Evolutionary conservation across 2,329 filamentous ascomycete genomes (phyloP).

Genomic region (Colletotrichum trifolii): DNA sequence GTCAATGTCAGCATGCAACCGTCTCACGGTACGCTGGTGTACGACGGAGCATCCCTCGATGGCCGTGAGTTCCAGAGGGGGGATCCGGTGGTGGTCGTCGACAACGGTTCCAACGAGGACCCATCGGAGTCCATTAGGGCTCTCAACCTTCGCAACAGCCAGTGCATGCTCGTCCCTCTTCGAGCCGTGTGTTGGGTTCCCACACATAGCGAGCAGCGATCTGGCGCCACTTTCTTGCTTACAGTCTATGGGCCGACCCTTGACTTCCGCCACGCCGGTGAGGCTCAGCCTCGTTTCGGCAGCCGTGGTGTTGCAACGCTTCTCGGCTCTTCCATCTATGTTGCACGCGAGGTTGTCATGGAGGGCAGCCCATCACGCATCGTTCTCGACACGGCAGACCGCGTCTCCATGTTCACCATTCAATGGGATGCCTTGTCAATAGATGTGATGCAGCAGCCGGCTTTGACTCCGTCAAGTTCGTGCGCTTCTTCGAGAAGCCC

Average conservation of each 20-base stretch:
- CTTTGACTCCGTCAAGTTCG: conserved; percentile 25
- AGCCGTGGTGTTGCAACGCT: conserved; percentile 31
- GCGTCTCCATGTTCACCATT: conserved; percentile 28
- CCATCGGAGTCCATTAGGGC: conserved; percentile 23
- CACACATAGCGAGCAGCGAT: conserved; percentile 34
- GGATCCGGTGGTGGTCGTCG: conserved; percentile 31
- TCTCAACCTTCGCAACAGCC: conserved; percentile 30
- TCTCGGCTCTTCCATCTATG: conserved; percentile 29
- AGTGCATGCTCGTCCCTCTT: conserved; percentile 29
- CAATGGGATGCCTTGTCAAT: conserved; percentile 33
- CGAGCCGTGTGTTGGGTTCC: conserved; percentile 36
- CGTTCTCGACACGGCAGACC: conserved; percentile 13
- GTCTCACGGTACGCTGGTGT: conserved; percentile 31
- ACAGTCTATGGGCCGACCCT: conserved; percentile 30
- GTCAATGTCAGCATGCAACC: conserved; percentile 30
- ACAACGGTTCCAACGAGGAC: conserved; percentile 28
- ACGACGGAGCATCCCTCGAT: conserved; percentile 33
- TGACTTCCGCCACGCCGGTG: conserved; percentile 20
- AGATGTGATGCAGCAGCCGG: conserved; percentile 23
- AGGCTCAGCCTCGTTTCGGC: conserved; percentile 20
- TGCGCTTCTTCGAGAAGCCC: conserved; percentile 32
- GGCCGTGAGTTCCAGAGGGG: conserved; percentile 27
- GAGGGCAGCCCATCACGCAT: conserved; percentile 27
- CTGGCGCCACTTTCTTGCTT: conserved; percentile 31
- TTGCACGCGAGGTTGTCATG: conserved; percentile 26